A percentile compares a stretch with the other conserved stretches of the same genome.
Conservation (phyloP, 2,329 filamentous ascomycete species). For the Didymella keratinophila region DNA sequence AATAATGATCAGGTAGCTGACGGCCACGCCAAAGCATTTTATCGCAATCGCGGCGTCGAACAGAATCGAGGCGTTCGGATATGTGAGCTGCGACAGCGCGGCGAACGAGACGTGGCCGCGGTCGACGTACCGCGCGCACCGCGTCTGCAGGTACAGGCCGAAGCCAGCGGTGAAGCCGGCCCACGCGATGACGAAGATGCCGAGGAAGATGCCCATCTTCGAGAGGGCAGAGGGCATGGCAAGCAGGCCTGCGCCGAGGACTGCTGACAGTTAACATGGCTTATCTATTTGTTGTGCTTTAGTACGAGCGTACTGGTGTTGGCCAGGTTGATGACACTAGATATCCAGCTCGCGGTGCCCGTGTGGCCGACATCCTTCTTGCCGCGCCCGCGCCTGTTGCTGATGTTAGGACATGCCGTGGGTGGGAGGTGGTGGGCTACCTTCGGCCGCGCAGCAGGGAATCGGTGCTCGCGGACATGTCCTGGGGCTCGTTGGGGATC, state of each 20-base stretch:
- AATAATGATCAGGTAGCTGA: constrained; percentile 98
- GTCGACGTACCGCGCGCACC: constrained; percentile 92
- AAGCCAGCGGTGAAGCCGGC: constrained; percentile 88
- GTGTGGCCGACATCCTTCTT: constrained; percentile 73
- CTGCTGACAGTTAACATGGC: constrained; percentile 55
- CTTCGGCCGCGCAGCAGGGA: constrained; percentile 51
- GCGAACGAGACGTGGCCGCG: constrained; percentile 91
- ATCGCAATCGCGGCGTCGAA: constrained; percentile 96
- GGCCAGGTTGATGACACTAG: constrained; percentile 92
- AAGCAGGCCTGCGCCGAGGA: constrained; percentile 91
- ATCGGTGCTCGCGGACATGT: constrained; percentile 53
- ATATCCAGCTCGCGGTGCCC: constrained; percentile 86
- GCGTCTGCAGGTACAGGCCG: constrained; percentile 91
- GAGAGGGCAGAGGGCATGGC: constrained; percentile 96
- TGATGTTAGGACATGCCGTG: constrained; percentile 34
- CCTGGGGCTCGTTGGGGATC: constrained; percentile 51
- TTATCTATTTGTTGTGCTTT: background rate
- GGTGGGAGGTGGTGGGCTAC: constrained; percentile 25
- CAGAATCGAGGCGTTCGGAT: constrained; percentile 92
- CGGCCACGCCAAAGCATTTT: constrained; percentile 97
- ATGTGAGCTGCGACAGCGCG: constrained; percentile 94
- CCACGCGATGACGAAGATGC: constrained; percentile 86
- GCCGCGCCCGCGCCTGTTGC: constrained; percentile 62
- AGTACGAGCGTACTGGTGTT: constrained; percentile 80
- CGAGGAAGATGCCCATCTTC: constrained; percentile 91